Base-by-base conservation (phyloP, 1,284 basidiomycete genomes). In the Rhodofomes roseus region DNA sequence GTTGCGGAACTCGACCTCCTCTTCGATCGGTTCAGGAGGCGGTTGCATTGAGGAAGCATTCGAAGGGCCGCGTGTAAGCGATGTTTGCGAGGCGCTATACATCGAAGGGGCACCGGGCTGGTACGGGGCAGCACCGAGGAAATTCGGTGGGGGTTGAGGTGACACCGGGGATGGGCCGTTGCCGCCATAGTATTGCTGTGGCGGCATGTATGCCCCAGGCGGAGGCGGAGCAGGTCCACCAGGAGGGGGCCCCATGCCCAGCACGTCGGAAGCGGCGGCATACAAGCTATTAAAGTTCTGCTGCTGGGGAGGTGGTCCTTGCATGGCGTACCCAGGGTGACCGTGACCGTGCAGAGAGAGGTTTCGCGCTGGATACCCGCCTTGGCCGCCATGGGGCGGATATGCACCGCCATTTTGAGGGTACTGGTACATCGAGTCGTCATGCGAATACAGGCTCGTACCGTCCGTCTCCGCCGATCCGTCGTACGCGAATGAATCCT, bases 201-300 rank as follows among this genome's bases (percentile, higher is more conserved):
- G 59, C 46, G 56, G 59, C 22, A 34, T 36, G 31, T 52, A 52
- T 5, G 31, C 50, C n/a, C 50, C 50, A 22, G 43, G 43, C 50
- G 50, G 50, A 14, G 50, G 50, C 2, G 50, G 50, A 7, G 29
- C 50, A 2, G 50, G 34, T n/a, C 50, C 46, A 43, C 22, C 54
- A 7, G 61, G 53, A 18, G 60, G 59, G 1, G 57, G 51, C 6
- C 79, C 82, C 82, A 89, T 85, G 25, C 93, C 92, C 8, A 95
- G 79, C 22, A 94, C 89, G 69, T 90, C 86, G 34, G 89, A 92
- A 2, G 93, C 93, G 1, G 89, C 90, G 11, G 81, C 80, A 69
- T 89, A 85, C 20, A 88, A 70, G 40, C 79, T 76, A 68, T 86
- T 83, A 63, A 81, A 82, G 57, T 70, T 70, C 40, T 71, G 70